Base-by-base conservation (phyloP, 2,329 filamentous ascomycete genomes). In the Graphilbum fragrans region DNA sequence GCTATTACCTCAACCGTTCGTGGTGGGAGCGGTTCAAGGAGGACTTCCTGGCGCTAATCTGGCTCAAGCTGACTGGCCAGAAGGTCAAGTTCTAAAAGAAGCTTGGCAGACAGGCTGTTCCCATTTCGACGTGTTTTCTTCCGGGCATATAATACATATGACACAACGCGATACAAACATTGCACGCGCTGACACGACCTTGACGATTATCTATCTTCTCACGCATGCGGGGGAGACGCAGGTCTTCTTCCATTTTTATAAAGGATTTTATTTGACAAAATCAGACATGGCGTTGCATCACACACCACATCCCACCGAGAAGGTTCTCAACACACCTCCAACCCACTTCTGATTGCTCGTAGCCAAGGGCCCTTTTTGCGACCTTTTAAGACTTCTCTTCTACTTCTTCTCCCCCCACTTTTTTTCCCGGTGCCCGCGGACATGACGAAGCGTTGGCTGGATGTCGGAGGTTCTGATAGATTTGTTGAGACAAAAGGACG, bases 1-100 rank as follows among this genome's bases (percentile, higher is more conserved):
- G 86, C 66, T 90, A 94, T 59, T 80, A 79, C 61, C 72, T 95
- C 47, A 95, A 95, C 66, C 77, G 86, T 39, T 84, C 77, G 39
- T 70, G 65, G 42, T 95, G 86, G 86, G 83, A 93, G 65, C 65
- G 65, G 21, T 81, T 81, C 62, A 81, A 81, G 66, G 77, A 81
- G 56, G 77, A 81, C 48, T 55, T 80, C 17, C 53, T 81, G 16
- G 74, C 74, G 23, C 63, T 70, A 36, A 58, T 75, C 44, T 80
- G 75, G 74, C 74, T 66, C 57, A 79, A 80, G 60, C 53, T 81
- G 36, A 80, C 75, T 1, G 77, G 77, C 23, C 63, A 73, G 46
- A 70, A 68, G 54, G 70, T 77, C 54, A 76, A 73, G 62, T 59
- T 77, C 37, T 76, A 59, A 58, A n/a, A 31, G 29, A 31, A n/a